A percentile compares a stretch with the other conserved stretches of the same genome.
These are phyloP conservation scores for Paecilomyces niveus DNA, from an alignment of 2,329 filamentous ascomycete species.

Conservation along the genomic window DNA sequence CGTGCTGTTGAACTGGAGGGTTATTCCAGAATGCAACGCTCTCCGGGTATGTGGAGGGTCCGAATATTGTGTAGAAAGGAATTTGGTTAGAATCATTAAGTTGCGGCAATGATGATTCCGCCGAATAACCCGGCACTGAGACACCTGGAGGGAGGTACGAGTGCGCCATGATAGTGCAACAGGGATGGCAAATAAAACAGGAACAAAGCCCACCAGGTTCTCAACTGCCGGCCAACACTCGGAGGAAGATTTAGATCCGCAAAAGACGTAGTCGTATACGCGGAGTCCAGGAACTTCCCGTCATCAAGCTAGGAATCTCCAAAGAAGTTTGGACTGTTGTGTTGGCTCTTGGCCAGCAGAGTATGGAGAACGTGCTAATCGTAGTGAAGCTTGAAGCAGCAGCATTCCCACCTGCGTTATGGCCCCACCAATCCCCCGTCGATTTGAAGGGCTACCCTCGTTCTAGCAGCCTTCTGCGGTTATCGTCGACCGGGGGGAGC, in stretches of 20 bases:
- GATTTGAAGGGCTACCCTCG: neutral
- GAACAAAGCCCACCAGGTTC: slow-evolving; percentile 2
- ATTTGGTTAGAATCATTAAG: slow-evolving; percentile 16
- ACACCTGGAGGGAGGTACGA: slow-evolving; percentile 22
- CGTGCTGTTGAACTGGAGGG: slow-evolving; percentile 11
- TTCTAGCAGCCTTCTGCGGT: neutral
- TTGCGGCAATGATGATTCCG: slow-evolving; percentile 1
- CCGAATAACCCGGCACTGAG: slow-evolving; percentile 12
- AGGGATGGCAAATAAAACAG: slow-evolving; percentile 12
- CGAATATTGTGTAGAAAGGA: slow-evolving; percentile 27
- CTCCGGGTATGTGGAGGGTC: slow-evolving; percentile 32
- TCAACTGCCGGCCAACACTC: neutral
- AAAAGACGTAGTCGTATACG: neutral
- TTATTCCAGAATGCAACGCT: slow-evolving; percentile 40
- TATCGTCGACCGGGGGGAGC: neutral
- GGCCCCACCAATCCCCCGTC: neutral
- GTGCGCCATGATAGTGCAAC: slow-evolving; percentile 20
- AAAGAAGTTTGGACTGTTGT: neutral
- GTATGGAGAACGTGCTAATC: neutral
- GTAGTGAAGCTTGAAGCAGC: neutral
- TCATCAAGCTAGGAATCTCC: neutral
- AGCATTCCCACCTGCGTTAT: neutral
- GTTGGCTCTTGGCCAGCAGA: neutral
- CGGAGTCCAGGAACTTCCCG: neutral
- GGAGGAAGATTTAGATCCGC: neutral